Evolutionary conservation across 352 stramenopile genomes (phyloP).

Genomic region (Phytophthora sp.): DNA sequence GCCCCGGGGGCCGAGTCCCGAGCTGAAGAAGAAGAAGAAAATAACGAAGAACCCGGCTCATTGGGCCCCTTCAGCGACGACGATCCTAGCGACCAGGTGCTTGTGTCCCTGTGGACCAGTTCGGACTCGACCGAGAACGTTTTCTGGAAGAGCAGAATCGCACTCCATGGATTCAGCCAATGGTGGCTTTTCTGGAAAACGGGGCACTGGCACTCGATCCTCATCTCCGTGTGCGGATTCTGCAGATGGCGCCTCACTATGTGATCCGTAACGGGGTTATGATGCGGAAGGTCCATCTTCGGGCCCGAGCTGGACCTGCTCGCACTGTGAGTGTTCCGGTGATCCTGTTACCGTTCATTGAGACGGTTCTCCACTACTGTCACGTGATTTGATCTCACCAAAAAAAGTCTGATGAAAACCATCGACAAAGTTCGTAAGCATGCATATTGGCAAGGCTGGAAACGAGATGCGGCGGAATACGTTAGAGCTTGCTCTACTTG

Average conservation of each 20-base stretch:
- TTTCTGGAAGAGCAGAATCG: too few relatives aligned
- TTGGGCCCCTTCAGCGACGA: too few relatives aligned
- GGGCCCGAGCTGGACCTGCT: too few relatives aligned
- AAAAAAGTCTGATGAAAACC: background rate
- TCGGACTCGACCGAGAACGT: too few relatives aligned
- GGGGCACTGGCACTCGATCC: background rate
- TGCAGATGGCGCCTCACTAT: background rate
- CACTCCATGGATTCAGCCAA: too few relatives aligned
- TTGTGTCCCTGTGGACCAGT: too few relatives aligned
- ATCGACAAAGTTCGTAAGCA: background rate
- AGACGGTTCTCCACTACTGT: background rate
- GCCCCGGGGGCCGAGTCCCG: too few relatives aligned
- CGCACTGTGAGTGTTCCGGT: background rate
- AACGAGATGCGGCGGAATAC: background rate
- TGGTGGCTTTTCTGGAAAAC: too few relatives aligned
- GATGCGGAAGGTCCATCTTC: background rate
- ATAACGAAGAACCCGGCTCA: too few relatives aligned
- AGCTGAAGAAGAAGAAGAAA: too few relatives aligned
- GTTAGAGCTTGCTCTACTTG: too few relatives aligned
- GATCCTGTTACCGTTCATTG: background rate
- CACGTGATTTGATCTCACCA: background rate
- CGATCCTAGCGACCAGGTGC: too few relatives aligned
- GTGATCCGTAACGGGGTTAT: background rate
- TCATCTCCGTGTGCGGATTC: background rate
- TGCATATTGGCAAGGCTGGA: background rate